These are phyloP conservation scores for Ophiostoma ulmi DNA, from an alignment of 2,329 filamentous ascomycete genomes.

Conservation along the genomic window DNA sequence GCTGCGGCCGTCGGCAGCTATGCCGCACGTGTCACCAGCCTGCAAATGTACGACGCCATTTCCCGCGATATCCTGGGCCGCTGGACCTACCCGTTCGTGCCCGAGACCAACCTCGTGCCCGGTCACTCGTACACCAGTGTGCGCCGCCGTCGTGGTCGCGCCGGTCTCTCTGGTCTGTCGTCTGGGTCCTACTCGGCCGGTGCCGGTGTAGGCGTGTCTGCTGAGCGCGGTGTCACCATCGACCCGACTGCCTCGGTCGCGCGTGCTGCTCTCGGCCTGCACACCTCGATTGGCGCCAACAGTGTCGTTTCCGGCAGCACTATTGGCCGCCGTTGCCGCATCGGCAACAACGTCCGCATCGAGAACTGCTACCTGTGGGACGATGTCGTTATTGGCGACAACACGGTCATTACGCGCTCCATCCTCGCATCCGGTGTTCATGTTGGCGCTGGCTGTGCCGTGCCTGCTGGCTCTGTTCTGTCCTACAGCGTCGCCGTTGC, in stretches of 20 bases:
- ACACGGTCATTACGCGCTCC: slow-evolving; percentile 62
- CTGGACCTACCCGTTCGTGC: slow-evolving; percentile 84
- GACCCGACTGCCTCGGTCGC: slow-evolving; percentile 66
- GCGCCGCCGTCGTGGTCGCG: slow-evolving; percentile 42
- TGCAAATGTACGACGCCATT: slow-evolving; percentile 85
- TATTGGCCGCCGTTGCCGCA: slow-evolving; percentile 77
- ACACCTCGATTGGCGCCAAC: slow-evolving; percentile 68
- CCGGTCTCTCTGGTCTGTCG: neutral
- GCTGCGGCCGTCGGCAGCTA: slow-evolving; percentile 48
- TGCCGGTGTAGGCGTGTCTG: slow-evolving; percentile 53
- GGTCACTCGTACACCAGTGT: slow-evolving; percentile 70
- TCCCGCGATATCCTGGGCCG: slow-evolving; percentile 79
- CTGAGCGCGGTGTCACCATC: slow-evolving; percentile 71
- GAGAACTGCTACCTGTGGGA: slow-evolving; percentile 86
- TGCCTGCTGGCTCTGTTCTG: slow-evolving; percentile 70
- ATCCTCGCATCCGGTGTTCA: slow-evolving; percentile 69
- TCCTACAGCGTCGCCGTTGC: slow-evolving; percentile 72
- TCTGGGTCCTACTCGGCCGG: neutral
- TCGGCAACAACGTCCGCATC: slow-evolving; percentile 77
- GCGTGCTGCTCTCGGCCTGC: slow-evolving; percentile 69
- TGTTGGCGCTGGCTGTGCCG: slow-evolving; percentile 64
- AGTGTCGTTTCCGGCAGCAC: slow-evolving; percentile 68
- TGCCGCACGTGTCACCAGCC: slow-evolving; percentile 75
- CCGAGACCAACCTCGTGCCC: slow-evolving; percentile 77
- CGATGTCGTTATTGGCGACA: slow-evolving; percentile 70